Percentiles rank a stretch among this genome's conserved stretches.
Conservation (phyloP, 208 protist genomes). For the Trypanosoma melophagium region DNA sequence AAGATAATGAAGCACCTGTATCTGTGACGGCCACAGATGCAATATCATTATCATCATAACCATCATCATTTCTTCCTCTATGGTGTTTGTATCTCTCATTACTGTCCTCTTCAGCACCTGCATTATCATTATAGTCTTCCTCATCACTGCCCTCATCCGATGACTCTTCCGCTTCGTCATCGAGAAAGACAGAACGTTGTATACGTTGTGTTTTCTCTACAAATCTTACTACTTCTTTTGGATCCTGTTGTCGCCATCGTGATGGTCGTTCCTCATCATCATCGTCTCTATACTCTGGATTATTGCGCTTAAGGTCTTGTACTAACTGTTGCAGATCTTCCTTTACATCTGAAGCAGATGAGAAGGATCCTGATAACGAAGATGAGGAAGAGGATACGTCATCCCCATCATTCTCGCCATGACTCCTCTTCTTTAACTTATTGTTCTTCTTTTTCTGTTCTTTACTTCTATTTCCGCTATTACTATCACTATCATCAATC, state of each 20-base stretch:
- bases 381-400: too few relatives aligned
- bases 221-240: conserved; percentile 32
- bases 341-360: conserved; percentile 5
- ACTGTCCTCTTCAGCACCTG: conserved; percentile 9
- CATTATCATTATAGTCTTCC: conserved; percentile 21
- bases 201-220: conserved; percentile 27
- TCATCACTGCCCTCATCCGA: conserved; percentile 27
- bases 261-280: conserved; percentile 57
- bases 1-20: not conserved
- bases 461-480: not conserved
- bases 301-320: conserved; percentile 51
- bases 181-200: conserved; percentile 60
- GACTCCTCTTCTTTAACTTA: too few relatives aligned
- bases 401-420: conserved; percentile 9
- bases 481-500: not conserved
- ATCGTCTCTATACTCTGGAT: conserved; percentile 35
- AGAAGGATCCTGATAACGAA: too few relatives aligned
- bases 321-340: conserved; percentile 70
- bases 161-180: conserved; percentile 83
- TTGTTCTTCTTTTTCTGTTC: not conserved
- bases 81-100: not conserved
- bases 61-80: conserved; percentile 8
- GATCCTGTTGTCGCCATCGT: conserved; percentile 57
- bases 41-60: conserved; percentile 10
- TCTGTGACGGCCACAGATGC: not conserved